Evolutionary conservation across 768 basidiomycete species (phyloP), one percentile per base, ranked within the genome.

Genomic region (Pleurotus tuoliensis): DNA sequence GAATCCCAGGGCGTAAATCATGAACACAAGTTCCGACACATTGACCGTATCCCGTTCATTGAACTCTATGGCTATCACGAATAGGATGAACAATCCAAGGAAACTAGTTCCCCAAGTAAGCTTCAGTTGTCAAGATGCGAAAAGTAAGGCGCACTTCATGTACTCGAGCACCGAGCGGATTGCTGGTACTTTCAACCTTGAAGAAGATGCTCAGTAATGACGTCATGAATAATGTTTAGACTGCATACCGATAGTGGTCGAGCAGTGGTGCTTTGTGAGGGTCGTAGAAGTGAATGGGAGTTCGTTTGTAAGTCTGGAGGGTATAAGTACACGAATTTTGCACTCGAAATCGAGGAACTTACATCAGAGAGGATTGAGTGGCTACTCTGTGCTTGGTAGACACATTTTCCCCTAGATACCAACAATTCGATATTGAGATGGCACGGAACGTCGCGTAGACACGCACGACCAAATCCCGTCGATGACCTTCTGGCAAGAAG

Each of bases 361-460:
- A 92, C 94, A 69, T 97, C 94, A 16, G 93, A 90, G 30, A 98
- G 83, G 59, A 98, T 88, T 2, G 91, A 86, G 67, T 94, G 92
- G 55, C 81, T 88, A 67, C 91, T 93, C 64, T 91, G 79, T 0
- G 92, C 88, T 68, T 90, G 89, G 64, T 97, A 97, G 15, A 97
- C 93, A 69, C 92, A 94, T 72, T 85, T 86, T 16, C 94, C 94
- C 37, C 90, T 92, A n/a, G 15, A 47, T 20, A 22, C 9, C 47
- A 62, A 61, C 58, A 58, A 6, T 55, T 54, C 20, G 61, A 58
- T 43, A 15, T 41, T 55, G 22, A 22, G 34, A 2, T 11, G 7
- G n/a, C 15, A 45, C 6, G 5, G 37, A 56, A 22, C 54, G 44
- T 20, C 53, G 30, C 15, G 3, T 44, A 56, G 37, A 27, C 56